Base-by-base conservation (phyloP, 2,329 filamentous ascomycete species). In the Colletotrichum sp. region DNA sequence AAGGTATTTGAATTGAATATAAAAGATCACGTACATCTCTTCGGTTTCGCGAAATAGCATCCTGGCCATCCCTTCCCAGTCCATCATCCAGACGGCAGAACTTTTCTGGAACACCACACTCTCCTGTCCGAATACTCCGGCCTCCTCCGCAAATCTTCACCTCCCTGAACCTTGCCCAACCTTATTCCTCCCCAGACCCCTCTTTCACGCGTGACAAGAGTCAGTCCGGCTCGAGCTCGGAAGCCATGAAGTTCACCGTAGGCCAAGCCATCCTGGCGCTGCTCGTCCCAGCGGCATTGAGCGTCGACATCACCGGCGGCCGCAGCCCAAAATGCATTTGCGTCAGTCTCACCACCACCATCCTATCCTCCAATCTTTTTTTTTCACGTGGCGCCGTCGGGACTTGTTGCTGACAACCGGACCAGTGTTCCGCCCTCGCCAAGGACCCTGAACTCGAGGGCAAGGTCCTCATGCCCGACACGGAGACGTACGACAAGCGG, bases 391-490 rank as follows among this genome's bases (percentile, higher is more conserved):
- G 18, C 18, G 1, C 24, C 2, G 18, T 34, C 21, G 38, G n/a
- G 4, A 6, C 12, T 9, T 18, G 16, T 16, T 18, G 28, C 34
- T 30, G 34, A 69, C 32, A 9, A 9, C n/a, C 26, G 24, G 52
- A 38, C 24, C 24, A 82, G 81, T 82, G 81, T 59, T 74, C 74
- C 28, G 77, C 77, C 9, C 71, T 82, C 4, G 72, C 77, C 5
- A 73, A 71, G 30, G 34, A 80, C 8, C 71, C 71, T 4, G 68
- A 65, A 3, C 80, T 81, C 13, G 52, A 77, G 34, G 79, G 78
- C 48, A 81, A 81, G 28, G 79, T 82, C 5, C 78, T 76, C 8
- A 30, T 70, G 2, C 75, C 79, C 10, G 72, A 77, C 6, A 78
- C 69, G 34, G 43, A 66, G 9, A 52, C 71, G 13, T 82, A 82